Percentiles rank a stretch among this genome's conserved stretches.
Conservation (phyloP, 345 rosid species). For the Excoecaria cochinchinensis region DNA sequence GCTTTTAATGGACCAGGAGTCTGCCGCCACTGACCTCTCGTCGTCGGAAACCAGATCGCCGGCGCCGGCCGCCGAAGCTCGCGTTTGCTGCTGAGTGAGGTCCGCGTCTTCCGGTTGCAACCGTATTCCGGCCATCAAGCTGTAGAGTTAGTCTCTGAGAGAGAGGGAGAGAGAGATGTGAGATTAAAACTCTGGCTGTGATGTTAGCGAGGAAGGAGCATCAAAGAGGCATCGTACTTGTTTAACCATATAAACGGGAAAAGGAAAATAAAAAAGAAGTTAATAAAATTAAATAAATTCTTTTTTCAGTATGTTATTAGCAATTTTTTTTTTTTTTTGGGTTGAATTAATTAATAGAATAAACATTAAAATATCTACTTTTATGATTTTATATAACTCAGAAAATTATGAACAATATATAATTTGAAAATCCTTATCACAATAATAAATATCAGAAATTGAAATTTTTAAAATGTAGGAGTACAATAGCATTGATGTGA, state of each 20-base stretch:
- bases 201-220: not conserved
- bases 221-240: not conserved
- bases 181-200: not conserved
- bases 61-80: constrained; percentile 11
- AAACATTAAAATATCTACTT: too few relatives aligned
- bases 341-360: too few relatives aligned
- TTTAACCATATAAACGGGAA: not conserved
- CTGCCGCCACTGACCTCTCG: constrained; percentile 95
- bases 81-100: constrained; percentile 13
- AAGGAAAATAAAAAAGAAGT: too few relatives aligned
- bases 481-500: too few relatives aligned
- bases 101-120: constrained; percentile 30
- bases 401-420: too few relatives aligned
- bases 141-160: not conserved
- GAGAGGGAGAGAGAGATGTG: not conserved
- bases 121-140: constrained; percentile 27
- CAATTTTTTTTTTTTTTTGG: too few relatives aligned
- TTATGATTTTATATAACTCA: too few relatives aligned
- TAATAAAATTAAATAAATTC: too few relatives aligned
- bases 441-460: too few relatives aligned
- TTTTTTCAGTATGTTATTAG: too few relatives aligned
- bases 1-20: constrained; percentile 98
- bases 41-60: constrained; percentile 87
- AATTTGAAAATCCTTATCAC: too few relatives aligned
- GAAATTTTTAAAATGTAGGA: too few relatives aligned